A percentile compares a stretch with the other conserved stretches of the same genome.
phyloP scores from a whole-genome alignment of 306 rosid species.

The Dalbergia oliveri region DNA sequence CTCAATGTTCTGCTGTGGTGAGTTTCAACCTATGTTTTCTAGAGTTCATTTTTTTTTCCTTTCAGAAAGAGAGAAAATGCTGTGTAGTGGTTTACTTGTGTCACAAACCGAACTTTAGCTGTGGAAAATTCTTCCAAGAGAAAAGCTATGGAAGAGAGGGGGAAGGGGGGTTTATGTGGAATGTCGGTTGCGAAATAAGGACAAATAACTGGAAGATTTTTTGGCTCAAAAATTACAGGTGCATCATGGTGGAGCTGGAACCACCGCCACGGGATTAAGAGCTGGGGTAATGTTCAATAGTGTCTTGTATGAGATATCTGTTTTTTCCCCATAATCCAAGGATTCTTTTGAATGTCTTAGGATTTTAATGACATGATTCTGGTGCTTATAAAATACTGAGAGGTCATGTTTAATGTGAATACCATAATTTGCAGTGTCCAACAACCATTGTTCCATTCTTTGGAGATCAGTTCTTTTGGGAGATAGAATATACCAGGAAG shows the following conservation, averaged over 20 bases:
- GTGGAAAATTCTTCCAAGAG: not conserved
- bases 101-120: conserved; percentile 8
- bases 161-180: not conserved
- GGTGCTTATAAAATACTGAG: not conserved
- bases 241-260: conserved; percentile 99
- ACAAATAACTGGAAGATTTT: conserved; percentile 35
- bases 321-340: conserved; percentile 26
- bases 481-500: conserved; percentile 78
- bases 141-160: conserved; percentile 18
- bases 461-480: conserved; percentile 99
- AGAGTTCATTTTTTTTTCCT: no score
- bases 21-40: conserved; percentile 47
- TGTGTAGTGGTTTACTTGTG: not conserved
- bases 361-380: conserved; percentile 11
- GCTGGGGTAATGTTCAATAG: conserved; percentile 82
- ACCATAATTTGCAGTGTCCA: conserved; percentile 75
- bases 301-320: conserved; percentile 7
- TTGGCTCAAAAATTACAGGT: conserved; percentile 66
- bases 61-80: conserved; percentile 13
- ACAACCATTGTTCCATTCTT: conserved; percentile 96
- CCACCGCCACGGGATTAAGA: conserved; percentile 92
- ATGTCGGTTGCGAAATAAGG: not conserved
- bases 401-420: conserved; percentile 31
- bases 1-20: conserved; percentile 97
- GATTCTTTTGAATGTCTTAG: conserved; percentile 10